A percentile compares a stretch with the other conserved stretches of the same genome.
phyloP scores from a whole-genome alignment of 2,329 filamentous ascomycete species.

The Cladophialophora exuberans region DNA sequence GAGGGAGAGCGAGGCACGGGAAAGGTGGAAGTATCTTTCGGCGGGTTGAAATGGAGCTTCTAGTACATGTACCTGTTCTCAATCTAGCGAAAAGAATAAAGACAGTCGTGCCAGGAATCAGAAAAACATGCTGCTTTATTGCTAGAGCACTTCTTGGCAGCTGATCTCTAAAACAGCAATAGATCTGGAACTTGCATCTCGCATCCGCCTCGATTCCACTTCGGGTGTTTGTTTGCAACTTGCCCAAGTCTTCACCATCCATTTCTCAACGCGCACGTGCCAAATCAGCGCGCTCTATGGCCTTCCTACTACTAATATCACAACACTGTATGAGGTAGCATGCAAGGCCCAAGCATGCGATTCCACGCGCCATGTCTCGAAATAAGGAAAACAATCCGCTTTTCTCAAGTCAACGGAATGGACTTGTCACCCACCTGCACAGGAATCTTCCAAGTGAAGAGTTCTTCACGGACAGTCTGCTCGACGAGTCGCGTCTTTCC shows the following conservation, averaged over 20 bases:
- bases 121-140: too few relatives aligned
- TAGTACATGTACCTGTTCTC: too few relatives aligned
- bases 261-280: neutral
- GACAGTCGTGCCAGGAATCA: too few relatives aligned
- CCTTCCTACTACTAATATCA: neutral
- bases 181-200: conserved; percentile 8
- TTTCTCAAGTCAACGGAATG: conserved; percentile 21
- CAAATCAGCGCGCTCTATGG: neutral
- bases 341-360: conserved; percentile 20
- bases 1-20: conserved; percentile 30
- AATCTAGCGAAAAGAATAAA: too few relatives aligned
- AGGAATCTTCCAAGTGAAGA: conserved; percentile 27
- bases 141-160: too few relatives aligned
- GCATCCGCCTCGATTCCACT: conserved; percentile 14
- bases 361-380: conserved; percentile 29
- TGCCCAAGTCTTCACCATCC: neutral
- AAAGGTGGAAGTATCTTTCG: conserved; percentile 31
- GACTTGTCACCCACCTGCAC: conserved; percentile 8
- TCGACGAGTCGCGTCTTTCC: conserved; percentile 27
- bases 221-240: conserved; percentile 23
- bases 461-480: conserved; percentile 35
- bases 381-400: conserved; percentile 32
- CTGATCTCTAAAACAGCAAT: neutral
- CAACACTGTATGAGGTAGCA: conserved; percentile 18
- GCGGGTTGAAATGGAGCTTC: conserved; percentile 18